These are phyloP conservation scores for Sphaerobolus stellatus DNA, from an alignment of 1,284 basidiomycete genomes.

Conservation along the genomic window DNA sequence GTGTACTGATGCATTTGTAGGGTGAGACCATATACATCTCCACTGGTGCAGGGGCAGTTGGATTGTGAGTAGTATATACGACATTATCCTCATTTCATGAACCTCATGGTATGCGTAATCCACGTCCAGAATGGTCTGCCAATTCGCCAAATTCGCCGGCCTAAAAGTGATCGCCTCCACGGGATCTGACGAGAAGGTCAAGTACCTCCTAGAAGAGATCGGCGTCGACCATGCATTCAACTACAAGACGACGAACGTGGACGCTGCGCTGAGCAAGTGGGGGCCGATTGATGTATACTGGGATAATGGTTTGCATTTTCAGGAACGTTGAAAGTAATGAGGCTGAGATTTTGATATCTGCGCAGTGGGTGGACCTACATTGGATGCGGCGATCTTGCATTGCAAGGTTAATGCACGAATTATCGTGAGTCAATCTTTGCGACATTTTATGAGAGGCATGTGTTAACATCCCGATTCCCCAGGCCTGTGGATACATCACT, in stretches of 20 bases:
- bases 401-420: background rate
- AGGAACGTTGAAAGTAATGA: background rate
- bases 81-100: too few species aligned
- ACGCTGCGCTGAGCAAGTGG: slow-evolving; percentile 21
- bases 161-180: slow-evolving; percentile 27
- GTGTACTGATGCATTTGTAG: too few species aligned
- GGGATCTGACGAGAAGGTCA: slow-evolving; percentile 27
- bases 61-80: slow-evolving; percentile 14
- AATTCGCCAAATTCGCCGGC: slow-evolving; percentile 26
- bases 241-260: slow-evolving; percentile 18
- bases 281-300: slow-evolving; percentile 22
- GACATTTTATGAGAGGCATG: background rate
- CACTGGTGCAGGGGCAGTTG: slow-evolving; percentile 25
- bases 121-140: slow-evolving; percentile 21
- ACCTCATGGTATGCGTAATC: too few species aligned
- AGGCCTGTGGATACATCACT: slow-evolving; percentile 3
- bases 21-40: slow-evolving; percentile 21
- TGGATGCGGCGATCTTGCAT: background rate
- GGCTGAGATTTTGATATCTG: background rate
- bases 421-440: background rate
- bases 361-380: background rate
- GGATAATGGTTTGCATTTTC: slow-evolving; percentile 1
- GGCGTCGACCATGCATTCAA: slow-evolving; percentile 29
- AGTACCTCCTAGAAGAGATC: slow-evolving; percentile 25
- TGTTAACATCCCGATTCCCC: background rate